Base-by-base conservation (phyloP, 768 basidiomycete genomes). In the Termitomyces sp. region DNA sequence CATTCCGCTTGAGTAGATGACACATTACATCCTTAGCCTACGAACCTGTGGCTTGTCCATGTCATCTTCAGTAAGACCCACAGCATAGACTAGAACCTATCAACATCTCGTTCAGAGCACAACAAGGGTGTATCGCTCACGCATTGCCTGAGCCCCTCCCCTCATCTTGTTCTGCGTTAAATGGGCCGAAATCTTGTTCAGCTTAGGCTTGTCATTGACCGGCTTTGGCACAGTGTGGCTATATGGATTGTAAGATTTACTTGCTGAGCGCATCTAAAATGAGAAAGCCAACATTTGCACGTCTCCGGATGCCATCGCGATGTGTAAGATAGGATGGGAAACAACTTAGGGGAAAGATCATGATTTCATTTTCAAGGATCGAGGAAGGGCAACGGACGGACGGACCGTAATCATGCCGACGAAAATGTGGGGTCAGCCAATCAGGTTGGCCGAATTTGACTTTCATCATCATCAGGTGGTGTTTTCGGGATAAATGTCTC, bases 111-210 rank as follows among this genome's bases (percentile, higher is more conserved):
- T 44, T 54, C 33, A 49, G 55, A 47, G 37, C 34, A 44, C 46
- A 34, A 24, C 33, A 42, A 18, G 39, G 20, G 44, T 50, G 24
- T 24, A 55, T 20, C 18, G 70, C 87, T 71, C 66, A 93, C 91
- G 76, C 92, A 93, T 93, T 37, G 91, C 91, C 72, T 93, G 90
- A 9, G 91, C 90, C 39, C 84, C 87, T 61, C 91, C 91, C 54
- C 80, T 84, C 58, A 76, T 75, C 72, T 93, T 93, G 68, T 86
- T 78, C 72, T 93, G 88, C 1, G 91, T 93, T 51, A 93, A 65
- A 61, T 84, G 82, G 59, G 79, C 74, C 49, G 91, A 93, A 62
- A 86, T 79, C 71, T 83, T 92, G 76, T 93, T 93, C 65, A 93
- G 76, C 63, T 81, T 78, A 20, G 66, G 69, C 37, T 73, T 69